phyloP scores from a whole-genome alignment of 495 filamentous ascomycete species.

The Penicillium taxi region DNA sequence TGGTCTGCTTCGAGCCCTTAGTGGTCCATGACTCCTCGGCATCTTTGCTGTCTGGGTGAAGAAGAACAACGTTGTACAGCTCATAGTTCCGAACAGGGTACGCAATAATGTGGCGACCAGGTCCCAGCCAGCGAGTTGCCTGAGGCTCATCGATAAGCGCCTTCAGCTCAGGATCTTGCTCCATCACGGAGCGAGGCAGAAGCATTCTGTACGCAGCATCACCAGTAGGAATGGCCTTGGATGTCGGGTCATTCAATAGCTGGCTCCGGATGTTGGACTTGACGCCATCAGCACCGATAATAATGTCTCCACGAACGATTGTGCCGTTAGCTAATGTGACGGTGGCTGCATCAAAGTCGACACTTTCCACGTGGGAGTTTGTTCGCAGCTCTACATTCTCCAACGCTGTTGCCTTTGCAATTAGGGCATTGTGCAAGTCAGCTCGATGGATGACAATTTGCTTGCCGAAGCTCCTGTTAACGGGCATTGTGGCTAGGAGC shows the following conservation, averaged over 20 bases:
- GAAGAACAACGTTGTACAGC: constrained; percentile 37
- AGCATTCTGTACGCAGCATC: constrained; percentile 42
- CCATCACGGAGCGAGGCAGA: constrained; percentile 29
- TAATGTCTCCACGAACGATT: constrained; percentile 30
- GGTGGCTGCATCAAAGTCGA: constrained; percentile 22
- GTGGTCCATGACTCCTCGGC: constrained; percentile 39
- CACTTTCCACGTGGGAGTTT: constrained; percentile 27
- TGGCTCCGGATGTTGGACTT: constrained; percentile 33
- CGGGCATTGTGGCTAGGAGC: constrained; percentile 30
- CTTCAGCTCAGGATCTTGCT: constrained; percentile 28
- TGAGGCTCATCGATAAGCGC: constrained; percentile 30
- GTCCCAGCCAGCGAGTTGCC: constrained; percentile 39
- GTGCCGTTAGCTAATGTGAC: constrained; percentile 30
- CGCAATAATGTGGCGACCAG: constrained; percentile 35
- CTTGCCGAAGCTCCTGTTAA: constrained; percentile 37
- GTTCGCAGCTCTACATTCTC: constrained; percentile 30
- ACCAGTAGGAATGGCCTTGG: constrained; percentile 30
- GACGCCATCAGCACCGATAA: constrained; percentile 44
- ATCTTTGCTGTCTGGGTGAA: constrained; percentile 31
- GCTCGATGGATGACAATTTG: constrained; percentile 39
- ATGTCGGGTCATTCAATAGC: constrained; percentile 19
- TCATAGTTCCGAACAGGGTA: constrained; percentile 39
- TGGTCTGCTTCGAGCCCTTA: constrained; percentile 34
- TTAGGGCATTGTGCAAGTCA: constrained; percentile 37
- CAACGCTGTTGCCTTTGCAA: constrained; percentile 28